Base-by-base conservation (phyloP, 2,329 filamentous ascomycete species). In the Pestalotiopsis fici region DNA sequence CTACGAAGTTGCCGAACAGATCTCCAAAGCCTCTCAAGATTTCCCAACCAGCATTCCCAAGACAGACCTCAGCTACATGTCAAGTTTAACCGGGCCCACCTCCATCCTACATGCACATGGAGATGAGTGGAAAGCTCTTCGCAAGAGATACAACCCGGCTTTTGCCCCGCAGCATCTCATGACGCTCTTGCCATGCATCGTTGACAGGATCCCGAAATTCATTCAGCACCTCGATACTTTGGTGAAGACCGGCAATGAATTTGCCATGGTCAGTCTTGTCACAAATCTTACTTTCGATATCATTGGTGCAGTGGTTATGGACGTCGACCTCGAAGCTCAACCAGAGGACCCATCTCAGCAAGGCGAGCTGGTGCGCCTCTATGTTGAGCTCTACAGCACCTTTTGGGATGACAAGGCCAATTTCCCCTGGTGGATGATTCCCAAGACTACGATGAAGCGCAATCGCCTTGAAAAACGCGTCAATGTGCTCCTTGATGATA, bases 121-220 rank as follows among this genome's bases (percentile, higher is more conserved):
- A 3, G 75, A 78, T 5, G 69, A 75, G 12, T 80, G 77, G 76
- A 79, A 77, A 67, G 65, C 65, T 2, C 64, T 76, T 11, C 76
- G 80, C n/a, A 79, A 76, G 66, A 72, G 75, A 28, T 79, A 78
- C 70, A 81, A 78, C 68, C 78, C 77, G 0, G 80, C 78, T 0
- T 82, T 82, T 62, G 76, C 80, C 0, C 78, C 77, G 1, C 76
- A 79, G 64, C 77, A 82, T 39, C 72, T 82, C n/a, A 74, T 80
- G 67, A 77, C 73, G 3, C 71, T 81, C 1, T 66, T 82, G 63
- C 79, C 78, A 0, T 69, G 70, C 47, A 23, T 47, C 23, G 23
- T 47, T 13, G 55, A 31, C 6, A 57, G 23, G 23, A 57, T n/a
- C 4, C 18, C 55, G 18, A 25, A 27, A 13, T 57, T 57, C 23